phyloP scores from a whole-genome alignment of 2,329 filamentous ascomycete species.

The Neocatenulostroma microsporum region DNA sequence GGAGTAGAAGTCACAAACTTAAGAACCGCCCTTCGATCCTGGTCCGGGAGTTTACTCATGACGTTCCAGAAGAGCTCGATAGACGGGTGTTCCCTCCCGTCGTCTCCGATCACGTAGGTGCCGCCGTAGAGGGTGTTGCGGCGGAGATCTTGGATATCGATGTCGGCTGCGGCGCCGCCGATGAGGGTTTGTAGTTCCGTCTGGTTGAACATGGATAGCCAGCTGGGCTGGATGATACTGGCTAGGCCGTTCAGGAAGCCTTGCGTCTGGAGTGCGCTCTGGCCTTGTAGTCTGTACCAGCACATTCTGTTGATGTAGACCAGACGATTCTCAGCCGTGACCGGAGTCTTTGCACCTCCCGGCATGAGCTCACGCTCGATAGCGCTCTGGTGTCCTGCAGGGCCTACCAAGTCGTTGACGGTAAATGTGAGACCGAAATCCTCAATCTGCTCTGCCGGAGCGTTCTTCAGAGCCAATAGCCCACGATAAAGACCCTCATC shows the following conservation, averaged over 20 bases:
- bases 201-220: slow-evolving; percentile 99
- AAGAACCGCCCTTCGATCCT: slow-evolving; percentile 73
- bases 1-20: slow-evolving; percentile 96
- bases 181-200: slow-evolving; percentile 88
- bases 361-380: slow-evolving; percentile 68
- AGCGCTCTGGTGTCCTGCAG: slow-evolving; percentile 43
- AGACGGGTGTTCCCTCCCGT: slow-evolving; percentile 75
- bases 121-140: slow-evolving; percentile 81
- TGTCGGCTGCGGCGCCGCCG: slow-evolving; percentile 70
- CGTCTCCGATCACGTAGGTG: slow-evolving; percentile 81
- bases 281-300: slow-evolving; percentile 73
- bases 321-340: slow-evolving; percentile 86
- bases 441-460: slow-evolving; percentile 66
- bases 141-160: slow-evolving; percentile 79
- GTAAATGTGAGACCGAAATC: slow-evolving; percentile 84
- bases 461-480: slow-evolving; percentile 74
- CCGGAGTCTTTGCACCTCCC: slow-evolving; percentile 65
- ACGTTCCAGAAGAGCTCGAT: slow-evolving; percentile 87
- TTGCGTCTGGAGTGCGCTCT: slow-evolving; percentile 69
- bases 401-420: slow-evolving; percentile 60
- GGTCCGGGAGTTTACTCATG: slow-evolving; percentile 66
- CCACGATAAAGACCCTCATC: slow-evolving; percentile 88
- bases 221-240: slow-evolving; percentile 80
- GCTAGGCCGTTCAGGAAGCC: slow-evolving; percentile 83
- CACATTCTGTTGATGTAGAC: slow-evolving; percentile 93